Conservation (phyloP, 2,329 filamentous ascomycete species). For the Paraphaeosphaeria minitans region DNA sequence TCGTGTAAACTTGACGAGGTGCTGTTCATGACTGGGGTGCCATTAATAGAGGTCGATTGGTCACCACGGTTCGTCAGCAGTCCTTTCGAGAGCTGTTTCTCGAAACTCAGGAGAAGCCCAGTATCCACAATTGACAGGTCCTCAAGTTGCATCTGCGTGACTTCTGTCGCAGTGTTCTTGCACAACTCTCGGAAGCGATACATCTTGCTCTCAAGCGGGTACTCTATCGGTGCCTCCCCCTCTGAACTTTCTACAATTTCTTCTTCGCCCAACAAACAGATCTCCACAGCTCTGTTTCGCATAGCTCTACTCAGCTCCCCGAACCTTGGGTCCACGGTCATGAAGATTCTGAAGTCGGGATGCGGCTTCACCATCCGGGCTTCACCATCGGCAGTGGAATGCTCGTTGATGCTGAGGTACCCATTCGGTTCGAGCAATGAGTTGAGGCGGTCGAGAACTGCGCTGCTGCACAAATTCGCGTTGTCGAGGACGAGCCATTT, state of each 20-base stretch:
- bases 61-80: constrained; percentile 10
- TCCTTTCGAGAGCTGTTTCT: constrained; percentile 29
- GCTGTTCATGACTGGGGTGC: not conserved
- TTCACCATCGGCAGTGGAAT: constrained; percentile 80
- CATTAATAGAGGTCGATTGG: not conserved
- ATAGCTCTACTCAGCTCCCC: constrained; percentile 95
- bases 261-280: constrained; percentile 64
- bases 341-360: constrained; percentile 85
- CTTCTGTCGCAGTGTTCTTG: constrained; percentile 14
- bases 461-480: constrained; percentile 94
- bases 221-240: constrained; percentile 19
- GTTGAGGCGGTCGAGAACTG: constrained; percentile 91
- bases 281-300: constrained; percentile 92
- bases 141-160: constrained; percentile 36
- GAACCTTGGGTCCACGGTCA: constrained; percentile 90
- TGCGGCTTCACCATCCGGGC: constrained; percentile 82
- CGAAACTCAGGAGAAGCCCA: constrained; percentile 36
- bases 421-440: constrained; percentile 92
- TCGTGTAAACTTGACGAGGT: not conserved
- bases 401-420: constrained; percentile 88
- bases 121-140: constrained; percentile 44
- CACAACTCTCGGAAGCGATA: constrained; percentile 47
- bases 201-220: constrained; percentile 45
- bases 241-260: not conserved
- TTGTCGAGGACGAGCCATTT: constrained; percentile 96